Evolutionary conservation across 2,329 filamentous ascomycete genomes (phyloP), one percentile per base, ranked within the genome.

Genomic region (Colletotrichum sojae): DNA sequence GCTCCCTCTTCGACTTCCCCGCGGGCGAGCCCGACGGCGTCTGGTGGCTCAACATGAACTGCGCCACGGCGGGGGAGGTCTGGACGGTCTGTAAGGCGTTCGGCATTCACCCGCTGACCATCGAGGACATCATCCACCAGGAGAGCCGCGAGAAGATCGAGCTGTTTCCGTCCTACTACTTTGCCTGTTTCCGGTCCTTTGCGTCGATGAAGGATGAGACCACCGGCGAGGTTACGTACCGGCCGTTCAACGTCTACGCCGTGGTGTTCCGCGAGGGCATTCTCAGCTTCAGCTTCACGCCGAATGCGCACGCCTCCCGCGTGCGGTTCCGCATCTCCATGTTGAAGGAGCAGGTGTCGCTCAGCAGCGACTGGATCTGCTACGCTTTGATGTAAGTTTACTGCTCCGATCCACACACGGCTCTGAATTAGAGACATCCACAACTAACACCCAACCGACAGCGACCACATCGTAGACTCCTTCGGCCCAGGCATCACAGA

Each of bases 71-170:
- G 76, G 94, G 95, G 65, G 96, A 98, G 78, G 90, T 97, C 18
- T 90, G 91, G 58, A 91, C 91, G 31, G 91, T 99, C 71, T 97
- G 94, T 84, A 94, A 95, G 76, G 95, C 96, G 4, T 99, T 99
- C 80, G 94, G 94, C 16, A 93, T 98, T 66, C 96, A 99, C 81
- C 95, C 95, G 39, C 84, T 99, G 79, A 99, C 96, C 0, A 93
- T 95, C 40, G 96, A 99, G 81, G 96, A 99, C 84, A 98, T 99
- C 73, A 91, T 92, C 67, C 97, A 94, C 0, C 94, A 98, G 78
- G 96, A 99, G 82, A 92, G 94, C 13, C 94, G 96, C 53, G 96
- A 99, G 83, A 99, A 99, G 85, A 97, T 99, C 63, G 96, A 99
- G 80, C 87, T 99, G 18, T 99, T 99, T 82, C 93, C 94, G 25